Evolutionary conservation across 768 basidiomycete genomes (phyloP), one percentile per base, ranked within the genome.

Genomic region (Lactifluus subvellereus): DNA sequence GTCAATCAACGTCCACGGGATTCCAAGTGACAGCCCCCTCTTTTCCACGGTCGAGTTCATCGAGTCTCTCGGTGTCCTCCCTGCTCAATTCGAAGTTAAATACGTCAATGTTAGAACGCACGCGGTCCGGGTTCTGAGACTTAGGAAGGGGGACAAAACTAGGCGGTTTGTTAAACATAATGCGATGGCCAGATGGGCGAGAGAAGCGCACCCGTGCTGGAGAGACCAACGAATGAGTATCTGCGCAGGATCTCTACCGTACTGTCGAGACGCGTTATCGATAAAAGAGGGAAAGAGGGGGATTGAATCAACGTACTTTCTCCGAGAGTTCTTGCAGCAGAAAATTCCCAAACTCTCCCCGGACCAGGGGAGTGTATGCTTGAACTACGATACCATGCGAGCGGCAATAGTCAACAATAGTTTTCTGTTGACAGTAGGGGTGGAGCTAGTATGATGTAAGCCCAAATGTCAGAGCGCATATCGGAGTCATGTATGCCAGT

Each of bases 181-280:
- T 32, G 27, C 14, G 38, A 48, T 27, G 11, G 49, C 2, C 16
- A 16, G n/a, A 20, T 27, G 3, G 40, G 13, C 9, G 47, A n/a
- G 18, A 50, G 33, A n/a, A 57, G 59, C 82, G 54, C 68, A 89
- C 89, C 86, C 85, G 70, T 81, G 84, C 72, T 97, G 94, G 42
- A 98, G 76, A 33, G 92, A 94, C 91, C 94, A 97, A 27, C 95
- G 83, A 60, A 97, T 76, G 16, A 97, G 80, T 50, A 96, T 78
- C 69, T 97, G 94, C 18, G 92, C 86, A 5, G 82, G 81, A 47
- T 86, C 82, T 59, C 83, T 82, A 47, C 74, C 72, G 66, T 84
- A 73, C 86, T 91, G 64, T 22, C 47, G 8, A 35, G 9, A 37
- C 22, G 40, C 13, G 9, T 30, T 27, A n/a, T 61, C 22, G 35